A percentile compares a stretch with the other conserved stretches of the same genome.
Evolutionary conservation across 768 basidiomycete species (phyloP).

Genomic region (Boletus sp.): DNA sequence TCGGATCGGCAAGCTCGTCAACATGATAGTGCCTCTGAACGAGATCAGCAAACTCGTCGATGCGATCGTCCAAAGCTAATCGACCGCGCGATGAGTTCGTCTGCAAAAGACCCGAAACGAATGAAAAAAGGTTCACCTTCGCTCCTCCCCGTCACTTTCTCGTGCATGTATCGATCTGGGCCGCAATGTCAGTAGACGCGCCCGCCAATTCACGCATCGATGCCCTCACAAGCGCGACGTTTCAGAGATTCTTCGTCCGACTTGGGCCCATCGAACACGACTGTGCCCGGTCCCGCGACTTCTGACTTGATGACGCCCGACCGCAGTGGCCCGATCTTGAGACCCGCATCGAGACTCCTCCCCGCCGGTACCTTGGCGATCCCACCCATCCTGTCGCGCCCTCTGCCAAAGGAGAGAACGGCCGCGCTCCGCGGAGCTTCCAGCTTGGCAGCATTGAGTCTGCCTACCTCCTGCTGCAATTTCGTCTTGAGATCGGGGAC

Average conservation of each 20-base stretch:
- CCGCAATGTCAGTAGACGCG: neutral
- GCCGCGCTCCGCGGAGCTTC: slow-evolving; percentile 24
- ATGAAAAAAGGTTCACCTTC: slow-evolving; percentile 51
- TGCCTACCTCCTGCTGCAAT: slow-evolving; percentile 43
- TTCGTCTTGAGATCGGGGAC: slow-evolving; percentile 43
- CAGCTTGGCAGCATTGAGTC: slow-evolving; percentile 32
- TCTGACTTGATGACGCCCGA: slow-evolving; percentile 20
- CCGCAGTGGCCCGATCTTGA: slow-evolving; percentile 16
- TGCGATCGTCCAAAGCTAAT: slow-evolving; percentile 78
- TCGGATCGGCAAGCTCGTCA: slow-evolving; percentile 76
- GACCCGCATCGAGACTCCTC: slow-evolving; percentile 9
- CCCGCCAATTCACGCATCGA: neutral
- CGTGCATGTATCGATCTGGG: slow-evolving; percentile 90
- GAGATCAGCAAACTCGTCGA: slow-evolving; percentile 81
- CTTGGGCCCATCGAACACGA: slow-evolving; percentile 32
- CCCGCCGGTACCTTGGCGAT: neutral
- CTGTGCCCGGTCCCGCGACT: slow-evolving; percentile 22
- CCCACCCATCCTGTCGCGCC: slow-evolving; percentile 7
- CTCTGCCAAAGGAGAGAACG: slow-evolving; percentile 9
- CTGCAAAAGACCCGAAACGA: neutral
- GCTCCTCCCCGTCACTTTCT: slow-evolving; percentile 81
- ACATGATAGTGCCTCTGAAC: slow-evolving; percentile 69
- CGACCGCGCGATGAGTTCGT: neutral
- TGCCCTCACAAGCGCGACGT: slow-evolving; percentile 55
- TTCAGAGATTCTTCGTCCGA: slow-evolving; percentile 34